Base-by-base conservation (phyloP, 208 protist species). In the Crithidia fasciculata region DNA sequence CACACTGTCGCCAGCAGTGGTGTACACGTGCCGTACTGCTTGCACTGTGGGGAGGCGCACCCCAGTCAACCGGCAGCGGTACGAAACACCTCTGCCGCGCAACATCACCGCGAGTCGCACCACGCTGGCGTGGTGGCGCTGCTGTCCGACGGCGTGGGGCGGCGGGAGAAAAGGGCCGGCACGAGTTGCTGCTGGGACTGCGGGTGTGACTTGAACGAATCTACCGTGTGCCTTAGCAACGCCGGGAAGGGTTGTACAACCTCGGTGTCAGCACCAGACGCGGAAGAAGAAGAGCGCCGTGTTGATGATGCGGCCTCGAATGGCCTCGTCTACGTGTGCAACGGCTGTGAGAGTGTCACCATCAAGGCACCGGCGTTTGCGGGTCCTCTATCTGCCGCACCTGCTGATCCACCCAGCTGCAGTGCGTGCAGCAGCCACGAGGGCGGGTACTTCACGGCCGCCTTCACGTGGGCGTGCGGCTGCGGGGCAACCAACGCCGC, bases 401-500 rank as follows among this genome's bases (percentile, higher is more conserved):
- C 28, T 49, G 45, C 45, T 15, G 45, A 49, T 8, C 45, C 9
- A 15, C 9, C 12, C 54, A 45, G 18, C 67, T 76, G 69, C 63
- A 44, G 53, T 8, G 53, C 8, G 44, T 76, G 65, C 15, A 53
- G 73, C 39, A 68, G 63, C 49, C 10, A 56, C 10, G 61, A 61
- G 15, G 59, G 39, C 6, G 74, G 73, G 18, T 90, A 84, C 66
- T 89, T 53, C 47, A 80, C 62, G 37, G 72, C 70, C 15, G 84
- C 78, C 68, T 93, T 93, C 66, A 78, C 75, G 39, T 95, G 90
- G 90, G 36, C 47, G 4, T 95, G 90, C 80, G 86, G 88, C 15
- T 95, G 90, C 49, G 90, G 90, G 0, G 80, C 78, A 18, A 13
- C 8, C 8, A 93, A 93, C 53, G 57, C 62, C 37, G 80, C 87